Evolutionary conservation across 441 rosid species (phyloP), one percentile per base, ranked within the genome.

Genomic region (Geranium incanum): DNA sequence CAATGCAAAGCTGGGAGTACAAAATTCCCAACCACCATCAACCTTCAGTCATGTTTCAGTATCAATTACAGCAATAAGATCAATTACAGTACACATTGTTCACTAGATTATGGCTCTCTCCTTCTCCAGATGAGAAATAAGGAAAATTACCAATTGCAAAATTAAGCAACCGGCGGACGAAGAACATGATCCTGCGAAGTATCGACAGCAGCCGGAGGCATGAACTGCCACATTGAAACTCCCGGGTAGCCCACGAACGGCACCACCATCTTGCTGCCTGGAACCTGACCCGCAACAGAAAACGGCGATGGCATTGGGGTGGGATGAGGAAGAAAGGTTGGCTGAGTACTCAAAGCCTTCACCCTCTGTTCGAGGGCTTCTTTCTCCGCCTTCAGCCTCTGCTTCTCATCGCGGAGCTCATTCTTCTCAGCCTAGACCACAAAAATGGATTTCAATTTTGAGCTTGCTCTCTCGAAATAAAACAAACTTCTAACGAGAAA

Each of bases 151-250:
- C 28, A 0, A 74, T 45, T 69, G 76, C 78, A 71, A 16, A 50
- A 71, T 89, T 81, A 95, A 74, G 99, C 99, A 80, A 95, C 98
- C 0, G 99, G 99, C n/a, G 99, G 98, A 67, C 90, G 97, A 72
- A 93, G 97, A 68, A 93, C 95, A 55, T 95, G 99, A 81, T 95
- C 99, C 84, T 95, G 97, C 15, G 99, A 95, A 68, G 99, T 95
- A 80, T 95, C 99, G 37, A 91, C 91, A n/a, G 95, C 81, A 73
- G 99, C 95, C 72, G 99, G 97, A 69, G 98, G 99, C 98, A 95
- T 88, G 83, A 95, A 95, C 77, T 95, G 99, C 99, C 99, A 95
- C 98, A 95, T 95, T 9, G 99, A 96, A 66, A 91, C 93, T 78
- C 98, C 93, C 1, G 98, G 99, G 80, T 95, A 95, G 74, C 98